Evolutionary conservation across 2,329 filamentous ascomycete genomes (phyloP), one percentile per base, ranked within the genome.

Genomic region (Curvularia sp.): DNA sequence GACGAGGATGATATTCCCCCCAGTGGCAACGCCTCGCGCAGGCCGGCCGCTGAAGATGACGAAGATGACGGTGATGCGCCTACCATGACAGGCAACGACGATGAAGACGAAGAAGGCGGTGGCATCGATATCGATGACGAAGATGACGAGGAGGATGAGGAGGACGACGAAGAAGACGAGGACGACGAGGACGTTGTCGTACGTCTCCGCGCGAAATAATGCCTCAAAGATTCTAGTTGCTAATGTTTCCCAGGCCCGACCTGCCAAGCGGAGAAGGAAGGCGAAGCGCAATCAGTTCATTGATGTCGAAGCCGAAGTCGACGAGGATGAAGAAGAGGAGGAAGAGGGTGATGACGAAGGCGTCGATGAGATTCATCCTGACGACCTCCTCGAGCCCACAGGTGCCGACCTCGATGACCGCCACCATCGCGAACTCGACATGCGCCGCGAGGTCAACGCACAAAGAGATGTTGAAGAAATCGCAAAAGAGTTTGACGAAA

Each of bases 271-370:
- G 57, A 80, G 84, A 73, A 89, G 88, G 76, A 87, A 87, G 75
- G 87, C 90, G 65, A 85, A 86, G 64, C 87, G 92, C 63, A 91
- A 92, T 69, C 89, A 90, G 72, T 97, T 97, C 86, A 88, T 99
- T 80, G 95, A 99, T 87, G 92, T 94, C 72, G 95, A 99, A 83
- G 95, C 95, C 76, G 95, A 97, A 80, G 95, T 99, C 68, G 95
- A 98, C 73, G 95, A 91, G 58, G 88, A 96, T 64, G 94, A 97
- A 49, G 74, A 76, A 68, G 92, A 96, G 68, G 93, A 96, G 53
- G 87, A 91, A 68, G 92, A 84, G 56, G 92, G 92, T 56, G 92
- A 84, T 56, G 93, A 93, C 54, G 90, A 91, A 66, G 92, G 95
- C 74, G 93, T 93, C 74, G 91, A 92, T 66, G 91, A 96, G 75